A percentile compares a stretch with the other conserved stretches of the same genome.
phyloP scores from a whole-genome alignment of 2,329 filamentous ascomycete species.

The Gnomoniopsis smithogilvyi region DNA sequence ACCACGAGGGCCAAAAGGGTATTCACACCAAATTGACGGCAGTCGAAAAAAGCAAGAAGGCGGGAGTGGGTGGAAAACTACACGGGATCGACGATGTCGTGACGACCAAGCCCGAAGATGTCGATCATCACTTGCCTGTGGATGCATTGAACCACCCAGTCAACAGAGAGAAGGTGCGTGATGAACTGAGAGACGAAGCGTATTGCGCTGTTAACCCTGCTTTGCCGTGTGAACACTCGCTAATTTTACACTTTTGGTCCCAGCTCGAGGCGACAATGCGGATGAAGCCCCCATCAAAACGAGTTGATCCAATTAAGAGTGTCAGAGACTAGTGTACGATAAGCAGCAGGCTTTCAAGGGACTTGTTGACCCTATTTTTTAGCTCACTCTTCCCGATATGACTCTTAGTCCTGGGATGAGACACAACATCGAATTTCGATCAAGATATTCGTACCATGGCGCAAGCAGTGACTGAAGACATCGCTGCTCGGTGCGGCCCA shows the following conservation, averaged over 20 bases:
- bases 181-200: neutral
- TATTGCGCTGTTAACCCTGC: too few relatives aligned
- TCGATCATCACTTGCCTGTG: neutral
- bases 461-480: too few relatives aligned
- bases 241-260: neutral
- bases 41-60: neutral
- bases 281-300: neutral
- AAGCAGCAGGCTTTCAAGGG: too few relatives aligned
- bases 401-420: too few relatives aligned
- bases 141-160: slow-evolving; percentile 6
- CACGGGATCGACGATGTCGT: neutral
- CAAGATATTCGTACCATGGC: too few relatives aligned
- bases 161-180: slow-evolving; percentile 2
- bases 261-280: neutral
- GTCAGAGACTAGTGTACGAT: neutral
- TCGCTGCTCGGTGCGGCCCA: too few relatives aligned
- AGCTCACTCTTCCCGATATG: too few relatives aligned
- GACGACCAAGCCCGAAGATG: slow-evolving; percentile 1
- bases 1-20: slow-evolving; percentile 10
- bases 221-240: neutral
- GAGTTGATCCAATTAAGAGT: neutral
- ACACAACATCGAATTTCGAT: too few relatives aligned
- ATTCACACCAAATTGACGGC: neutral
- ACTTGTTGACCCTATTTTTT: too few relatives aligned
- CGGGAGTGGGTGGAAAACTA: neutral